Evolutionary conservation across 768 basidiomycete species (phyloP), one percentile per base, ranked within the genome.

Genomic region (Amanita phalloides): DNA sequence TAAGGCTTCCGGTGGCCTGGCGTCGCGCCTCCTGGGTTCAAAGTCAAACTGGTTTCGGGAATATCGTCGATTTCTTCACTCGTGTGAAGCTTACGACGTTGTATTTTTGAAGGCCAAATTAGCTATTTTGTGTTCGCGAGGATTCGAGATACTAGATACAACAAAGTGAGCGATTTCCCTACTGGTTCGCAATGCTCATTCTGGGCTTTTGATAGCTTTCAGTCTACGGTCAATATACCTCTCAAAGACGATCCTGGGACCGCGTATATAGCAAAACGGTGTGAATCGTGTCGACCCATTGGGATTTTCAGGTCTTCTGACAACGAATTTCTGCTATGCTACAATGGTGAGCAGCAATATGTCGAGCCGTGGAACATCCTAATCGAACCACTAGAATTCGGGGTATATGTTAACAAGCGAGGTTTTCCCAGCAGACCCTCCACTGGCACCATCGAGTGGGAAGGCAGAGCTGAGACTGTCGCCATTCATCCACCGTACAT

Each of bases 61-160:
- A 8, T 94, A 89, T 68, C 82, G 90, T 64, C 87, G 92, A 63
- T 95, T 94, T 66, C 87, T 83, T 69, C 69, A 93, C 45, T 83
- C 86, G 3, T 86, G 83, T 0, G 92, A 96, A 59, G 85, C 92
- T 0, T 86, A 81, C 56, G 88, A 92, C 61, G 69, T 97, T 38
- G 79, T 92, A 54, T 97, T 97, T 72, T 70, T 97, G 56, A 91
- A 90, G 62, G 84, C 87, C 10, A 90, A 85, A 68, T 84, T 99
- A 56, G 93, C 89, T 1, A 86, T 99, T 45, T 76, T 96, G 21
- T 92, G 92, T 58, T 81, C 86, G 0, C 92, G 89, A 59, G 94
- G 93, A 13, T 97, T 99, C 59, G 92, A 96, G 68, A 96, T 98
- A 60, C 95, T 99, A 88, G 91, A 97, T 59, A 76, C 97, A 38